Base-by-base conservation (phyloP, 345 rosid species). In the Eucalyptus pauciflora region DNA sequence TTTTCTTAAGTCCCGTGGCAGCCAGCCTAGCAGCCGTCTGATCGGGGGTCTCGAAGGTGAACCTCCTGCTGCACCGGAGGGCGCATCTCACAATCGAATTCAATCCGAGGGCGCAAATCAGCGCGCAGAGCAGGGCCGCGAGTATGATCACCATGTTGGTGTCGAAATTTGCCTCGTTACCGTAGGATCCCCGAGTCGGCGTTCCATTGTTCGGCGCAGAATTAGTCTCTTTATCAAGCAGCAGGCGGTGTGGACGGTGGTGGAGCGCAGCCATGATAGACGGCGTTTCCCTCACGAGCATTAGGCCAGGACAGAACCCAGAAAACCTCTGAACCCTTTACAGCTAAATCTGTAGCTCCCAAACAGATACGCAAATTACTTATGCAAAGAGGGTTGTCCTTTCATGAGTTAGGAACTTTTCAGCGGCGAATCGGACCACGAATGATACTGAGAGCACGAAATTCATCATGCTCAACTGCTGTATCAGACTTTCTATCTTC, bases 121-220 rank as follows among this genome's bases (percentile, higher is more conserved):
- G 86, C 1, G 96, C 96, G 49, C 96, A 95, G 33, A 95, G 93
- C 86, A 95, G 89, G 85, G 97, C 96, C 29, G 95, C 95, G 12
- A 95, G 95, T 88, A 95, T 95, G 88, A 95, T 94, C 87, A 95
- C 97, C 97, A 95, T 95, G 96, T 95, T 95, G 46, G 95, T 94
- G 89, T 95, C 96, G 43, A 95, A 94, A 81, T 92, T 94, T 29
- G 95, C 94, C 90, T 94, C 95, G 9, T 86, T 93, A 31, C 86
- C 50, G 86, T 91, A 91, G 43, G 89, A 49, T 11, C 88, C 86
- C 4, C 91, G 89, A 3, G 90, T 51, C 90, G 87, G 89, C 90
- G 85, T 88, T 27, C 92, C 91, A 88, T 91, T 91, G 37, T 22
- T 41, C 49, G 86, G 89, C 51, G 64, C 89, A 2, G 88, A 64